Evolutionary conservation across 805 yeast genomes (phyloP), one percentile per base, ranked within the genome.

Genomic region (Zygosaccharomyces rouxii): DNA sequence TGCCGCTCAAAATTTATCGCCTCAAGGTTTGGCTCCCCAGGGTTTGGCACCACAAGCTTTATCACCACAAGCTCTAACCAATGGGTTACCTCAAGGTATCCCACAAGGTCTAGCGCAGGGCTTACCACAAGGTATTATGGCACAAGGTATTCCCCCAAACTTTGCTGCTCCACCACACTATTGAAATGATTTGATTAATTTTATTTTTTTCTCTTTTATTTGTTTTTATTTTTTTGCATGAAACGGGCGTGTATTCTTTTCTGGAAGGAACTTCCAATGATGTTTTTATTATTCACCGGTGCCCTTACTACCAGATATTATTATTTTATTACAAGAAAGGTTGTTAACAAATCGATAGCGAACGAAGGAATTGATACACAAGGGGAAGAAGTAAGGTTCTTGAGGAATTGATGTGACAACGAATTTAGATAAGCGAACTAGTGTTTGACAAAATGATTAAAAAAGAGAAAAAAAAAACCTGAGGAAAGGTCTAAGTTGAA

Each of bases 161-260:
- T 38, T 38, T 41, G 44, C 29, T 23, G 26, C 44, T 48, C 54
- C 45, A 25, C 47, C 51, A 14, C 51, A 47, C 42, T 51, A 44
- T 23, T 40, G 49, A 21, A 49, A 48, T 11, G 49, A 47, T 28
- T 47, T 50, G 11, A 48, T 41, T 22, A 44, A 38, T 28, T 47
- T 18, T 29, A n/a, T 21, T 35, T 38, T 16, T 18, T 43, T 35
- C n/a, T 44, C 14, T 37, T 19, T 48, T 50, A 13, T 50, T 47
- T 14, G 44, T 43, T 37, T 51, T 22, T 26, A 11, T 37, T 35
- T 38, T 35, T 29, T 23, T 39, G 28, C 28, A 25, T 25, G 28
- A 25, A 9, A 11, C 35, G 11, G 26, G 28, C 7, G 13, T 40
- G 35, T 16, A 40, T 25, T 28, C 13, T 9, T 23, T 16, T 16